These are phyloP conservation scores for Termitomyces sp. DNA, from an alignment of 768 basidiomycete species.

Conservation along the genomic window DNA sequence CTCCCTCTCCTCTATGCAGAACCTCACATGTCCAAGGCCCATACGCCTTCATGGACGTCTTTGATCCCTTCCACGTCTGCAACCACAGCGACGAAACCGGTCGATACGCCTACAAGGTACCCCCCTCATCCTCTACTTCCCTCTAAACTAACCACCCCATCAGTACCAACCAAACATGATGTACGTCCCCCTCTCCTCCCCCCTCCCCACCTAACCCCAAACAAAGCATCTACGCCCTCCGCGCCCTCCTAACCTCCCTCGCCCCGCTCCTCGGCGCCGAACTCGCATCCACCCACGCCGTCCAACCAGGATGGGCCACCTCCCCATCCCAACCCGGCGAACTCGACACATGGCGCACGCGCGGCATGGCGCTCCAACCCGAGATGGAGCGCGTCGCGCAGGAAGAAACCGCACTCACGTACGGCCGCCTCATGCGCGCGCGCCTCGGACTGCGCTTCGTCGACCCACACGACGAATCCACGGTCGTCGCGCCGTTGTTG, in stretches of 20 bases:
- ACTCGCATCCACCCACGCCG: conserved; percentile 40
- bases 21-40: conserved; percentile 50
- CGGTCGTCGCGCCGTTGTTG: conserved; percentile 65
- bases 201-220: not conserved
- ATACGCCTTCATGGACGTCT: conserved; percentile 94
- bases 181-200: conserved; percentile 30
- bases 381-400: no score
- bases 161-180: conserved; percentile 79
- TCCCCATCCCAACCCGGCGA: no score
- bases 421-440: no score
- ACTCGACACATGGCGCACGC: no score
- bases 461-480: conserved; percentile 52
- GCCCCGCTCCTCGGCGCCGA: conserved; percentile 88
- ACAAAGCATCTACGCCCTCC: conserved; percentile 76
- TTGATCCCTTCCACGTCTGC: conserved; percentile 80
- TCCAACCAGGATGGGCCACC: no score
- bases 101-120: conserved; percentile 66
- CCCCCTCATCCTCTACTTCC: not conserved
- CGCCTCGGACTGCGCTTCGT: conserved; percentile 49
- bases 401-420: no score
- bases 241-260: conserved; percentile 70
- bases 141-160: not conserved
- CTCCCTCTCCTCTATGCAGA: not conserved
- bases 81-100: conserved; percentile 82
- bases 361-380: no score